Percentiles rank a stretch among this genome's conserved stretches.
phyloP scores from a whole-genome alignment of 1,139 yeast genomes.

The Ogataea hybrid region DNA sequence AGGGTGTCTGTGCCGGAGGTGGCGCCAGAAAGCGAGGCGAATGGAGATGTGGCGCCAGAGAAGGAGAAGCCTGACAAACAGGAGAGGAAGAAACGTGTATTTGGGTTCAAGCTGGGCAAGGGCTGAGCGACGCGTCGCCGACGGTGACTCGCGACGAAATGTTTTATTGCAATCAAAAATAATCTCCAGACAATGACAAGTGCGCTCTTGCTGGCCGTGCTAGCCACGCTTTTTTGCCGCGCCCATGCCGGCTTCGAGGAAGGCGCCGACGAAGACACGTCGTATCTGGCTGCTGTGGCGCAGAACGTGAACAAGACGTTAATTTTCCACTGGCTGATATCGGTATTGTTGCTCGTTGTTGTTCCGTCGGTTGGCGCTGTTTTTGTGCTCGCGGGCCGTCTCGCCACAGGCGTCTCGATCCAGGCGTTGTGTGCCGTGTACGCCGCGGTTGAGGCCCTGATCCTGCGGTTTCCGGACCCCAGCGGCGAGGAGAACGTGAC shows the following conservation, averaged over 20 bases:
- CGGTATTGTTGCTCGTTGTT: slow-evolving; percentile 45
- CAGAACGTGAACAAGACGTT: slow-evolving; percentile 41
- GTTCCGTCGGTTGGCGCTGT: slow-evolving; percentile 55
- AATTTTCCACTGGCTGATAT: slow-evolving; percentile 61
- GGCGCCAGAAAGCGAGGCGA: not conserved
- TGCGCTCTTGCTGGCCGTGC: slow-evolving; percentile 1
- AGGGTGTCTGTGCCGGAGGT: not conserved
- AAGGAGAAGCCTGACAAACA: slow-evolving; percentile 1
- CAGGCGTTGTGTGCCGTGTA: slow-evolving; percentile 50
- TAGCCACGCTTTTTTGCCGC: slow-evolving; percentile 2
- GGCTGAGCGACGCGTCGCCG: slow-evolving; percentile 1
- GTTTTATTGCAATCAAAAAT: not conserved
- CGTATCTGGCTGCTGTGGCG: slow-evolving; percentile 12
- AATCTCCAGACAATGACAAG: slow-evolving; percentile 5
- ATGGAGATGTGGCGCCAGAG: not conserved
- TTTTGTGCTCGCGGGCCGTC: slow-evolving; percentile 52
- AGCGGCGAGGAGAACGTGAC: slow-evolving; percentile 65
- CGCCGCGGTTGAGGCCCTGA: slow-evolving; percentile 52
- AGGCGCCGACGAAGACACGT: slow-evolving; percentile 9
- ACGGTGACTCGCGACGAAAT: not conserved
- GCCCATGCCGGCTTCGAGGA: slow-evolving; percentile 11
- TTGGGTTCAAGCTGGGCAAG: slow-evolving; percentile 8
- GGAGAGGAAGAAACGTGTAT: slow-evolving; percentile 6
- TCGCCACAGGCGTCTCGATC: slow-evolving; percentile 44
- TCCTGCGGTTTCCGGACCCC: slow-evolving; percentile 60